phyloP scores from a whole-genome alignment of 2,329 filamentous ascomycete genomes.

The Claviceps fusiformis region DNA sequence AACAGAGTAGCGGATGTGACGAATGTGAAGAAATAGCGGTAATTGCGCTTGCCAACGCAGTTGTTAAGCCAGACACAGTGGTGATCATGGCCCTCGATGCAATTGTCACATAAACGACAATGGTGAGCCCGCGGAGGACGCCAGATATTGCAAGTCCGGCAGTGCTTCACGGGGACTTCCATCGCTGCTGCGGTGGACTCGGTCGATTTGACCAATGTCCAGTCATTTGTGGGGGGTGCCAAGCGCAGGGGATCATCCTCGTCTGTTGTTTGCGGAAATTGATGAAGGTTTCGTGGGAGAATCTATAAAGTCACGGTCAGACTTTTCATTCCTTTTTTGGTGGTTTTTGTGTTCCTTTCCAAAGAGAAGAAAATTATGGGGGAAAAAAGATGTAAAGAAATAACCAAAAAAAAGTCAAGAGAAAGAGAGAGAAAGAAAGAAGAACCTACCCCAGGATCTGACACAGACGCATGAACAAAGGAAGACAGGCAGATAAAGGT shows the following conservation, averaged over 20 bases:
- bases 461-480: constrained; percentile 81
- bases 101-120: constrained; percentile 93
- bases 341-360: background rate
- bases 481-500: constrained; percentile 85
- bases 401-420: background rate
- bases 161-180: constrained; percentile 97
- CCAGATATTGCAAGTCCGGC: constrained; percentile 96
- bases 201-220: constrained; percentile 78
- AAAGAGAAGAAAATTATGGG: background rate
- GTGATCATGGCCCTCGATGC: constrained; percentile 92
- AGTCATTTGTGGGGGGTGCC: constrained; percentile 80
- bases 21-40: constrained; percentile 94
- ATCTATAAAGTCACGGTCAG: constrained; percentile 42
- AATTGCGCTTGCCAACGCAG: constrained; percentile 91
- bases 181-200: constrained; percentile 69
- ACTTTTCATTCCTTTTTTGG: background rate
- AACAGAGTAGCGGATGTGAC: constrained; percentile 68
- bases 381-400: background rate
- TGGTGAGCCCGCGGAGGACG: constrained; percentile 90
- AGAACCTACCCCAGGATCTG: constrained; percentile 75
- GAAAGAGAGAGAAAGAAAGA: background rate
- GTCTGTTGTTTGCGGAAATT: constrained; percentile 62
- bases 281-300: constrained; percentile 80
- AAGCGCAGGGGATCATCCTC: constrained; percentile 70
- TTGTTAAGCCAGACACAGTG: constrained; percentile 99